These are phyloP conservation scores for Globisporangium polare DNA, from an alignment of 352 stramenopile genomes.

Conservation along the genomic window DNA sequence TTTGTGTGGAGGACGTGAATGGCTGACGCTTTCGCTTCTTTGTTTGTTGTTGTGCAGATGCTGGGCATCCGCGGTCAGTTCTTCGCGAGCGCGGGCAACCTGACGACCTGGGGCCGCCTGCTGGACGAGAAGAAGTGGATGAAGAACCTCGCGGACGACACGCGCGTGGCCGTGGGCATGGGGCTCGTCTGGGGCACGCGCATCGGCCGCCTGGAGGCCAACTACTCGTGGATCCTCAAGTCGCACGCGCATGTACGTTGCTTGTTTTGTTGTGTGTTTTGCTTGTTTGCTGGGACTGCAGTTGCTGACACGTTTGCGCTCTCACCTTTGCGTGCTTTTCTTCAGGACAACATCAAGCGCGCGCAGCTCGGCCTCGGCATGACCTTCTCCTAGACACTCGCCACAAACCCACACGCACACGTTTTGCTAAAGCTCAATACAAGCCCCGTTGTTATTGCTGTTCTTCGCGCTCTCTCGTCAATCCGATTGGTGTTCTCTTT, in stretches of 20 bases:
- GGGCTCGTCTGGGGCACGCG: conserved; percentile 85
- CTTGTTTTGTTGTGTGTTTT: too few relatives aligned
- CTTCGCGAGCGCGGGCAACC: conserved; percentile 89
- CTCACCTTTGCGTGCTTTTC: conserved; percentile 6
- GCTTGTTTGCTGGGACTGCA: neutral
- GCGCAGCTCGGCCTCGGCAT: conserved; percentile 81
- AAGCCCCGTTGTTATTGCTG: neutral
- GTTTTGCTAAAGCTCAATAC: neutral
- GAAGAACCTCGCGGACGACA: conserved; percentile 85
- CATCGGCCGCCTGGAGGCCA: conserved; percentile 87
- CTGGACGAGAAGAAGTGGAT: conserved; percentile 89
- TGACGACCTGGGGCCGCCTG: conserved; percentile 83
- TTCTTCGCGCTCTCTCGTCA: neutral
- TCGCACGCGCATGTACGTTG: conserved; percentile 64
- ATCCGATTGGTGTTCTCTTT: neutral
- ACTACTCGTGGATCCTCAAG: conserved; percentile 91
- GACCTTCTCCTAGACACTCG: conserved; percentile 81
- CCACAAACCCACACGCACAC: too few relatives aligned
- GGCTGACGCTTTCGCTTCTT: neutral
- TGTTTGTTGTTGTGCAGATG: conserved; percentile 31
- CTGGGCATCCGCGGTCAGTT: conserved; percentile 85
- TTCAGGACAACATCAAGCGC: conserved; percentile 83
- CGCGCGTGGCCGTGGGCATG: conserved; percentile 78
- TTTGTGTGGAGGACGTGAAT: neutral
- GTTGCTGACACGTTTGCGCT: neutral